Conservation (phyloP, 2,329 filamentous ascomycete species). For the Alternaria sp. region DNA sequence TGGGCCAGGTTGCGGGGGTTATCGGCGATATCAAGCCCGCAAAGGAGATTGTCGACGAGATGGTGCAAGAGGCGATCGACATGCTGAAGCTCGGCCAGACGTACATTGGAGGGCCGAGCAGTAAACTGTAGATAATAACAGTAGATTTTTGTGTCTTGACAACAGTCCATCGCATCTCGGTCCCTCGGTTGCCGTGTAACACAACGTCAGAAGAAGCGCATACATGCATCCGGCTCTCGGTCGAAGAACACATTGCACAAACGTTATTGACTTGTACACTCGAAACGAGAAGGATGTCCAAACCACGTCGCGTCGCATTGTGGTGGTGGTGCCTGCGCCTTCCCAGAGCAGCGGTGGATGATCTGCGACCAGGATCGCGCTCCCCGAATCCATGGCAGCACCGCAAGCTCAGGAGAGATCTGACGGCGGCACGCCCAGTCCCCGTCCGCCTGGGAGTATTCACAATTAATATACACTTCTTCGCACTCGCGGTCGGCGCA, state of each 20-base stretch:
- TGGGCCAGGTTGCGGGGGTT: slow-evolving; percentile 89
- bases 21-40: slow-evolving; percentile 82
- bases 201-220: neutral
- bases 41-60: slow-evolving; percentile 83
- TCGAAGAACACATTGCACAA: neutral
- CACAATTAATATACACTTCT: slow-evolving; percentile 5
- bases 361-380: slow-evolving; percentile 29
- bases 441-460: slow-evolving; percentile 12
- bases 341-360: slow-evolving; percentile 19
- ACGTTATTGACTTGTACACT: neutral
- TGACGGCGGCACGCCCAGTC: slow-evolving; percentile 1
- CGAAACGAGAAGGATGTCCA: neutral
- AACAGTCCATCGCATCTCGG: neutral
- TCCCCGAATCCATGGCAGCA: slow-evolving; percentile 17
- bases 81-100: slow-evolving; percentile 48
- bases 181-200: slow-evolving; percentile 5
- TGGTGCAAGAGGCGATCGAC: slow-evolving; percentile 65
- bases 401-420: slow-evolving; percentile 22
- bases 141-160: neutral
- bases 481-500: slow-evolving; percentile 1
- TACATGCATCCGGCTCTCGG: neutral
- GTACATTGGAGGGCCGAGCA: slow-evolving; percentile 40
- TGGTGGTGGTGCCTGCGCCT: neutral
- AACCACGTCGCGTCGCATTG: neutral
- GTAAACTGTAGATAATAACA: slow-evolving; percentile 39